These are phyloP conservation scores for Phtheirospermum japonicum DNA, from an alignment of 257 asterid species.

Conservation along the genomic window DNA sequence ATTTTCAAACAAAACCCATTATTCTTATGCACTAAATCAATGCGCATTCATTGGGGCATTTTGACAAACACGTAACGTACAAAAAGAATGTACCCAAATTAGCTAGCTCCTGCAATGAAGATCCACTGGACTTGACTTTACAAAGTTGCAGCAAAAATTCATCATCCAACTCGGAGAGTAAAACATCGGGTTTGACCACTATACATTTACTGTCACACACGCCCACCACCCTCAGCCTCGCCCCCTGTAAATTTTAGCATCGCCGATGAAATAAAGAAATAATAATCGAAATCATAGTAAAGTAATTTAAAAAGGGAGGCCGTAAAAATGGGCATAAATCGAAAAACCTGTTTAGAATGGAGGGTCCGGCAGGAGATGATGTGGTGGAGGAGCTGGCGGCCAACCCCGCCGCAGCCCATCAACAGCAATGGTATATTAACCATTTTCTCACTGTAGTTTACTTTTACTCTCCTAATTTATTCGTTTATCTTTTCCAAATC, in stretches of 20 bases:
- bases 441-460: constrained; percentile 3
- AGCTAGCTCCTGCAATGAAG: constrained; percentile 49
- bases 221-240: constrained; percentile 73
- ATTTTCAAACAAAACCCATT: constrained; percentile 15
- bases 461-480: background rate
- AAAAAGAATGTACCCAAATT: constrained; percentile 42
- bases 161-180: constrained; percentile 59
- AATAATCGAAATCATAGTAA: background rate
- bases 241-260: constrained; percentile 48
- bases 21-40: constrained; percentile 6
- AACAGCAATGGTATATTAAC: constrained; percentile 55
- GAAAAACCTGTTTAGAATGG: constrained; percentile 60
- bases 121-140: constrained; percentile 57
- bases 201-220: constrained; percentile 79
- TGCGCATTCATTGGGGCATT: constrained; percentile 8
- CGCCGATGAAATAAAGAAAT: background rate
- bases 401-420: constrained; percentile 96
- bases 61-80: constrained; percentile 7
- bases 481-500: no score
- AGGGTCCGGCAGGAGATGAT: constrained; percentile 72
- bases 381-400: constrained; percentile 85
- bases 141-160: constrained; percentile 54
- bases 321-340: background rate
- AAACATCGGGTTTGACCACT: constrained; percentile 54
- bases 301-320: background rate